These are phyloP conservation scores for Hypoxylon sp. DNA, from an alignment of 2,329 filamentous ascomycete genomes.

Conservation along the genomic window DNA sequence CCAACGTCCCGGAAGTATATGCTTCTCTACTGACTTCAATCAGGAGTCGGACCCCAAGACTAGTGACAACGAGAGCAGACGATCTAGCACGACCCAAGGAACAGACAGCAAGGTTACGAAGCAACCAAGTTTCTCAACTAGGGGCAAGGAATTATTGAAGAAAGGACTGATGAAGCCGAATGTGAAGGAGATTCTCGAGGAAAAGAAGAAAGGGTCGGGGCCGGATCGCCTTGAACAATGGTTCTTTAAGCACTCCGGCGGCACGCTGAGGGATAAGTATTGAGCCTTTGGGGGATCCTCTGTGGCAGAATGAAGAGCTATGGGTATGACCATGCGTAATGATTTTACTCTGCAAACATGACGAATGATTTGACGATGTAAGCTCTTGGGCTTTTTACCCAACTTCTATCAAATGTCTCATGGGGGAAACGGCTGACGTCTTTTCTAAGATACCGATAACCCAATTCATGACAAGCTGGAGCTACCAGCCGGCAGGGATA, in stretches of 20 bases:
- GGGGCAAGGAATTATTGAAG: conserved; percentile 16
- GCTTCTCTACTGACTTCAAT: background rate
- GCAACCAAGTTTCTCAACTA: conserved; percentile 27
- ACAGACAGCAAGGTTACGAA: conserved; percentile 1
- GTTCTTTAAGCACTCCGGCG: conserved; percentile 51
- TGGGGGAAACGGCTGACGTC: background rate
- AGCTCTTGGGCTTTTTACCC: background rate
- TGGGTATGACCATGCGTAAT: background rate
- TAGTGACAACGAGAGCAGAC: conserved; percentile 5
- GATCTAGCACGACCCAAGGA: background rate
- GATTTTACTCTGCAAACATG: background rate
- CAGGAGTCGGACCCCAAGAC: background rate
- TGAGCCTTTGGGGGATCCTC: background rate
- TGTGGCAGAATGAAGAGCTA: background rate
- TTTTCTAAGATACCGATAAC: background rate
- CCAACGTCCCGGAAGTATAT: background rate
- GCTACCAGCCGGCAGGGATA: background rate
- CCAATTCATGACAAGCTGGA: background rate
- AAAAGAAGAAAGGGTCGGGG: background rate
- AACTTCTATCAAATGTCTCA: background rate
- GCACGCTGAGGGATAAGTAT: conserved; percentile 40
- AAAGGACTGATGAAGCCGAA: conserved; percentile 34
- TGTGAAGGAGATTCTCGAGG: background rate
- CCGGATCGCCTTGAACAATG: conserved; percentile 49
- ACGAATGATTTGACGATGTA: background rate